These are phyloP conservation scores for Penicillium psychrosexuale DNA, from an alignment of 2,329 filamentous ascomycete species.

Conservation along the genomic window DNA sequence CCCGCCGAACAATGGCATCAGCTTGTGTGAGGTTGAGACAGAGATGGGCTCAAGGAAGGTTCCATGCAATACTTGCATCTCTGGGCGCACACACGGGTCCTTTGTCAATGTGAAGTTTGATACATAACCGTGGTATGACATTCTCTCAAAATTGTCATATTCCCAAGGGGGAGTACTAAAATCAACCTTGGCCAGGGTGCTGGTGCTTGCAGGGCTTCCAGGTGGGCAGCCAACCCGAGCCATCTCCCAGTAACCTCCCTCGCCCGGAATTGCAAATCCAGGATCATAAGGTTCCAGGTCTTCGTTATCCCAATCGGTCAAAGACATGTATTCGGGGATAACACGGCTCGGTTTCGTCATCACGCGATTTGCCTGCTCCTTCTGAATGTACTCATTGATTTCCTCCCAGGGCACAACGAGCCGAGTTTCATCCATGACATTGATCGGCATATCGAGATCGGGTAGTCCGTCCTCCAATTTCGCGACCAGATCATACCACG, in stretches of 20 bases:
- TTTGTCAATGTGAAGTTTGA: conserved; percentile 47
- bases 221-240: conserved; percentile 41
- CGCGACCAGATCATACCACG: conserved; percentile 43
- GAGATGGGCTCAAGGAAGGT: conserved; percentile 51
- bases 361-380: conserved; percentile 25
- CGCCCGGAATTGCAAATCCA: not conserved
- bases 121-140: conserved; percentile 47
- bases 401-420: conserved; percentile 49
- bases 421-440: conserved; percentile 50
- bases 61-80: conserved; percentile 47
- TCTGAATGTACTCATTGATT: conserved; percentile 39
- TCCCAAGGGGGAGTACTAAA: conserved; percentile 28
- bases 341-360: not conserved
- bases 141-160: conserved; percentile 32
- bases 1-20: conserved; percentile 51
- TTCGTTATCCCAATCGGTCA: not conserved
- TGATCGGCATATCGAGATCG: conserved; percentile 49
- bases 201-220: conserved; percentile 16
- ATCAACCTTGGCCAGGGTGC: conserved; percentile 32
- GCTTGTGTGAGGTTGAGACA: conserved; percentile 41
- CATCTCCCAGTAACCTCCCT: conserved; percentile 43
- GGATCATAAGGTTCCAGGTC: conserved; percentile 16
- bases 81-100: conserved; percentile 46
- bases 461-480: conserved; percentile 41
- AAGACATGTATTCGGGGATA: conserved; percentile 12